Conservation (phyloP, 352 stramenopile species). For the Pythium myriotylum region DNA sequence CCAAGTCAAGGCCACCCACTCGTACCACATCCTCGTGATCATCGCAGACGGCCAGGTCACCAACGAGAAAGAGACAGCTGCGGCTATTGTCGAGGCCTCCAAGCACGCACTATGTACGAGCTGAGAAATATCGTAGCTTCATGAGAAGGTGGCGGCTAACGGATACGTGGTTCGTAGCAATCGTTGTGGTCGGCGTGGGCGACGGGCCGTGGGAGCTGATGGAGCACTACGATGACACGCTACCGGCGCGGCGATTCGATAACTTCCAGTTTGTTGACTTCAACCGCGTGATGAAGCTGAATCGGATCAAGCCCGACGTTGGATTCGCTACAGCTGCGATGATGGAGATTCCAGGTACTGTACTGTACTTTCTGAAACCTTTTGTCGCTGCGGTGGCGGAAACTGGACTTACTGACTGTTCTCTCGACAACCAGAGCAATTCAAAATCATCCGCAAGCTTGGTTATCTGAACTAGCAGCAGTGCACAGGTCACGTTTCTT, state of each 20-base stretch:
- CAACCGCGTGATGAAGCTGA: slow-evolving; percentile 52
- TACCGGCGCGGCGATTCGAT: slow-evolving; percentile 63
- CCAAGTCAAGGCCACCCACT: slow-evolving; percentile 43
- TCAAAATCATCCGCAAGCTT: slow-evolving; percentile 49
- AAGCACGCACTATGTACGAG: slow-evolving; percentile 71
- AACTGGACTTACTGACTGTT: neutral
- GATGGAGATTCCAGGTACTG: slow-evolving; percentile 61
- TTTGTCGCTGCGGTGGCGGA: too few relatives aligned
- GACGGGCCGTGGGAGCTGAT: slow-evolving; percentile 79
- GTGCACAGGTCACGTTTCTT: neutral
- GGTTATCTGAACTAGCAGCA: slow-evolving; percentile 35
- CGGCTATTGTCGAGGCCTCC: slow-evolving; percentile 73
- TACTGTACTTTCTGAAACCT: neutral
- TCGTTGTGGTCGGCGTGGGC: slow-evolving; percentile 75
- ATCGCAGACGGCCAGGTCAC: slow-evolving; percentile 76
- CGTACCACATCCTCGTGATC: slow-evolving; percentile 79
- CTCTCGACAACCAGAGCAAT: slow-evolving; percentile 35
- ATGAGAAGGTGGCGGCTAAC: neutral
- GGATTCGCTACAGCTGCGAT: slow-evolving; percentile 68
- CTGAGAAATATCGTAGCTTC: neutral
- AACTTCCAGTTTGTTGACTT: slow-evolving; percentile 86
- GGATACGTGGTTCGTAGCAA: slow-evolving; percentile 37
- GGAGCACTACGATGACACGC: slow-evolving; percentile 59
- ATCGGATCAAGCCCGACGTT: slow-evolving; percentile 51
- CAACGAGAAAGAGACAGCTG: slow-evolving; percentile 59